Evolutionary conservation across 345 rosid species (phyloP).

Genomic region (Aquilaria sinensis): DNA sequence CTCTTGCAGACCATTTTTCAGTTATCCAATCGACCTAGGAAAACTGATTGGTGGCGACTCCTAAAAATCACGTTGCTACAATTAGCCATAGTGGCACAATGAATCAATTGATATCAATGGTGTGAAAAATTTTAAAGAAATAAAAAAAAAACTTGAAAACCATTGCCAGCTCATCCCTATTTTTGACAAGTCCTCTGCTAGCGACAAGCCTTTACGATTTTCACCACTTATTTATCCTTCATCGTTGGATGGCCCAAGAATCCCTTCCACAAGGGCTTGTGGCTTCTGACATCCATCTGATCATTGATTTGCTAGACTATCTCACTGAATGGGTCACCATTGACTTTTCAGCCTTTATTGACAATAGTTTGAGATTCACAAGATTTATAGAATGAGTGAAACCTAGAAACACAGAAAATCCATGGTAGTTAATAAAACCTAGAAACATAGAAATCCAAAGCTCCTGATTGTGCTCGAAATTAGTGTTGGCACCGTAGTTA

Average conservation of each 20-base stretch:
- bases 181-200: too few species aligned
- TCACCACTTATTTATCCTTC: constrained; percentile 3
- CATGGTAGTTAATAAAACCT: neutral
- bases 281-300: neutral
- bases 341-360: constrained; percentile 1
- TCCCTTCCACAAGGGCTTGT: neutral
- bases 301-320: neutral
- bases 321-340: neutral
- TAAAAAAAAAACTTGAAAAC: too few species aligned
- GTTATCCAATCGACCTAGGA: too few species aligned
- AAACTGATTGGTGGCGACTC: too few species aligned
- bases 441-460: neutral
- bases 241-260: neutral
- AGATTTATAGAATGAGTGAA: neutral
- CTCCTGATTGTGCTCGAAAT: neutral
- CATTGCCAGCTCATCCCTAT: too few species aligned
- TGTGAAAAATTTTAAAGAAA: too few species aligned
- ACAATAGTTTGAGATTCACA: neutral
- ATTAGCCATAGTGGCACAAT: too few species aligned
- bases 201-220: neutral
- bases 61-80: too few species aligned
- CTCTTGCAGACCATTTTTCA: too few species aligned
- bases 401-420: neutral
- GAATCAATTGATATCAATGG: too few species aligned
- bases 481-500: neutral